A percentile compares a stretch with the other conserved stretches of the same genome.
These are phyloP conservation scores for Malus fusca DNA, from an alignment of 306 rosid species.

Conservation along the genomic window DNA sequence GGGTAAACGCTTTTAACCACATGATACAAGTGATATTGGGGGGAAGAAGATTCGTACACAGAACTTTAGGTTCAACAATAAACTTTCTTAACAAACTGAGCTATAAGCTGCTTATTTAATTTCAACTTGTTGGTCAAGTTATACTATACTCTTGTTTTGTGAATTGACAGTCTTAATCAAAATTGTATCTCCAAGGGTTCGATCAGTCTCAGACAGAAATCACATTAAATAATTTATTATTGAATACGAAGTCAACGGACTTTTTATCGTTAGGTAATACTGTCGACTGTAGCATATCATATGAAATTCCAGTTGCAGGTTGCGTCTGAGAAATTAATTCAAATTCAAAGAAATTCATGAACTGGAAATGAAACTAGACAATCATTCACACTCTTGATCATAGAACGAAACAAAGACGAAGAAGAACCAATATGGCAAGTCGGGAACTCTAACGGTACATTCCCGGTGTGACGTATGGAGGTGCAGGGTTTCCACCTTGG, in stretches of 20 bases:
- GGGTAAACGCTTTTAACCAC: no score
- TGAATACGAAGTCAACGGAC: background rate
- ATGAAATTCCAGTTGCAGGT: background rate
- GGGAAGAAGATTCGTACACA: no score
- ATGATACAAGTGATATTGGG: no score
- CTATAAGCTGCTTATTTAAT: no score
- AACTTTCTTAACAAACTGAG: no score
- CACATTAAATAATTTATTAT: no score
- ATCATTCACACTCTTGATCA: background rate
- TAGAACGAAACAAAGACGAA: background rate
- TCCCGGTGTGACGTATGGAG: background rate
- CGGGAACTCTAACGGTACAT: slow-evolving; percentile 7
- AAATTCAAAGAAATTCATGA: background rate
- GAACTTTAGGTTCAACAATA: no score
- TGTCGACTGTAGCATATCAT: background rate
- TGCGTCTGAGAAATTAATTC: background rate
- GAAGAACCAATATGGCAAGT: background rate
- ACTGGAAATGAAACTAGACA: background rate
- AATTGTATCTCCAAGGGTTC: no score
- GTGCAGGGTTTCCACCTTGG: background rate
- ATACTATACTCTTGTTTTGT: no score
- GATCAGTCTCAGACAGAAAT: no score
- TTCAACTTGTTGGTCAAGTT: no score
- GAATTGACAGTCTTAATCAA: no score
- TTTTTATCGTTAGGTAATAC: background rate